Base-by-base conservation (phyloP, 2,329 filamentous ascomycete genomes). In the Myriosclerotinia curreyana region DNA sequence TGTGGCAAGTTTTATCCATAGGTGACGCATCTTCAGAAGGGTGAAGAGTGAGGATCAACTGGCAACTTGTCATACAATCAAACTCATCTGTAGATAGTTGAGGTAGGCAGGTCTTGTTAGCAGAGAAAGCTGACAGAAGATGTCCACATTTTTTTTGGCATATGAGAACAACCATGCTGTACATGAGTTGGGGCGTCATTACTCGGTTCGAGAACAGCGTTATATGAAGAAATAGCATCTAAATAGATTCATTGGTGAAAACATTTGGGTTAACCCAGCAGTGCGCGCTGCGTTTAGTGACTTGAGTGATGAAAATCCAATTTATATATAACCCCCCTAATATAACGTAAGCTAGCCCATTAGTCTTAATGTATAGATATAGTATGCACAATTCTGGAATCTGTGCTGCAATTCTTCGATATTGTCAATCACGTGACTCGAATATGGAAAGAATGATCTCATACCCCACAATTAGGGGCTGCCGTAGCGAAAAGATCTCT, bases 191-290 rank as follows among this genome's bases (percentile, higher is more conserved):
- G 6, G 42, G 9, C 11, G 5, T 12, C n/a, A 48, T 14, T 22
- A 14, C 11, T 48, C 11, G 1, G n/a, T 2, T 12, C 0, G 5
- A 25, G 5, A 15, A 20, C 6, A 6, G 2, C 0, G 31, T 17
- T 17, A 4, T 25, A 50, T 25, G 22, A 5, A 28, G 5, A 9
- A 50, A 14, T 28, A 3, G 2, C 7, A 28, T 14, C 22, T 25
- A 28, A 28, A 17, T 17, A 2, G 28, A 28, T 6, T 12, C 25
- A 31, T 31, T 31, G 17, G 20, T 31, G n/a, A 25, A 20, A 31
- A 2, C 14, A 6, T 31, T 31, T 31, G 4, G 14, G 17, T 9
- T 31, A 31, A 3, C 4, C 28, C 28, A 31, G 28, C 28, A 44
- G 7, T 44, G 36, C n/a, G 36, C n/a, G 5, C 5, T 44, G 17